Evolutionary conservation across 108 stramenopile genomes (phyloP).

Genomic region (Conticribra guillardii): DNA sequence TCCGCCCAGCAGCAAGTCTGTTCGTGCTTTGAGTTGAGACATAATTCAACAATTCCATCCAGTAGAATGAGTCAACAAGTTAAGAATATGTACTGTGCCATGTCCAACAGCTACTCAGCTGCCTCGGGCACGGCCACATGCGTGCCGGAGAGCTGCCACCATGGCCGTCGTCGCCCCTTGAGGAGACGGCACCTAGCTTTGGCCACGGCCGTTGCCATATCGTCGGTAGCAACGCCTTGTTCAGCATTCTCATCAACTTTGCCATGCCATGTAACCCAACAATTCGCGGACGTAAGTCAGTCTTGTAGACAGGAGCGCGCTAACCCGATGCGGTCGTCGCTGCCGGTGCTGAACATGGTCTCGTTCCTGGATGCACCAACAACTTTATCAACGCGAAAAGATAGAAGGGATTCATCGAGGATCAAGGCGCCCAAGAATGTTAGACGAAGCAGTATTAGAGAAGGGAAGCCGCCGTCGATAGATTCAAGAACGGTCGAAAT

Average conservation of each 20-base stretch:
- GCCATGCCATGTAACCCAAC: constrained; percentile 1
- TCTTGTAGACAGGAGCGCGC: background rate
- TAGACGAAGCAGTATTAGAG: background rate
- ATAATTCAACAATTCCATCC: no score
- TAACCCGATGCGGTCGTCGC: background rate
- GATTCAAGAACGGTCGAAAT: constrained; percentile 13
- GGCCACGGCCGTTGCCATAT: constrained; percentile 6
- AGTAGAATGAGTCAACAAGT: no score
- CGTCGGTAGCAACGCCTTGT: constrained; percentile 4
- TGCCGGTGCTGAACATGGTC: constrained; percentile 16
- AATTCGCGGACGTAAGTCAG: background rate
- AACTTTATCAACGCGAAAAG: background rate
- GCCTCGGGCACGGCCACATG: no score
- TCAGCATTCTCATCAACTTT: background rate
- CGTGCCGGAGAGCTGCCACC: background rate
- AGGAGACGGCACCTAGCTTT: constrained; percentile 14
- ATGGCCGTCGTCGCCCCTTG: background rate
- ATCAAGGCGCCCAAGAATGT: background rate
- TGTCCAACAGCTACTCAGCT: no score
- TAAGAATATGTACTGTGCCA: no score
- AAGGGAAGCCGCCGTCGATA: background rate
- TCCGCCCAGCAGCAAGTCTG: no score
- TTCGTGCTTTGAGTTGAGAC: no score
- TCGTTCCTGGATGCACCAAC: constrained; percentile 20
- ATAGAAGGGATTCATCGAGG: background rate